Evolutionary conservation across 192 early-diverging fungal species (phyloP).

Genomic region (Phlyctochytrium arcticum): DNA sequence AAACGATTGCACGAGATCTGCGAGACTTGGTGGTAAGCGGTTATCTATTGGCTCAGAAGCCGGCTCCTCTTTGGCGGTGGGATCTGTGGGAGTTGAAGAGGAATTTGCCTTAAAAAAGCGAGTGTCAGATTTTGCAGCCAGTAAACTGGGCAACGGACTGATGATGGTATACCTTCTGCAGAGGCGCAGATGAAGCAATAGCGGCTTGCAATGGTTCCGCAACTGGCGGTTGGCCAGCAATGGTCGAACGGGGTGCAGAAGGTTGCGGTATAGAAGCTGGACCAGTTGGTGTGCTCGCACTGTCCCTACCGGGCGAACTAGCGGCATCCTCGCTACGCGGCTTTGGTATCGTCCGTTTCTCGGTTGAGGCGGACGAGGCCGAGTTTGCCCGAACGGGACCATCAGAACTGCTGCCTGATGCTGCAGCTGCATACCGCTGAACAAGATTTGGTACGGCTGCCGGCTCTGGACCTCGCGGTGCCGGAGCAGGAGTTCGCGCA

Average conservation of each 20-base stretch:
- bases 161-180: too few species aligned
- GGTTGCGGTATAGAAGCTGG: too few species aligned
- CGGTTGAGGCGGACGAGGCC: neutral
- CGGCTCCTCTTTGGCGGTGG: constrained; percentile 9
- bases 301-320: too few species aligned
- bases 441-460: constrained; percentile 12
- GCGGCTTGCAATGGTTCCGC: neutral
- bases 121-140: too few species aligned
- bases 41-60: constrained; percentile 40
- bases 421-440: constrained; percentile 36
- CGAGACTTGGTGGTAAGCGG: constrained; percentile 60
- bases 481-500: constrained; percentile 9
- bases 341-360: constrained; percentile 17
- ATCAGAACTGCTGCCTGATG: constrained; percentile 27
- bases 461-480: constrained; percentile 13
- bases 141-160: too few species aligned
- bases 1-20: constrained; percentile 64
- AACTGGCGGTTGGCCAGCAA: too few species aligned
- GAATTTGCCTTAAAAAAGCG: too few species aligned
- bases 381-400: neutral
- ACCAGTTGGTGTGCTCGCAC: too few species aligned
- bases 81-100: constrained; percentile 7
- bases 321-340: too few species aligned
- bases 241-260: too few species aligned
- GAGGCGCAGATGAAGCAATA: neutral